Evolutionary conservation across 1,139 yeast genomes (phyloP).

Genomic region (Yamadazyma dushanensis): DNA sequence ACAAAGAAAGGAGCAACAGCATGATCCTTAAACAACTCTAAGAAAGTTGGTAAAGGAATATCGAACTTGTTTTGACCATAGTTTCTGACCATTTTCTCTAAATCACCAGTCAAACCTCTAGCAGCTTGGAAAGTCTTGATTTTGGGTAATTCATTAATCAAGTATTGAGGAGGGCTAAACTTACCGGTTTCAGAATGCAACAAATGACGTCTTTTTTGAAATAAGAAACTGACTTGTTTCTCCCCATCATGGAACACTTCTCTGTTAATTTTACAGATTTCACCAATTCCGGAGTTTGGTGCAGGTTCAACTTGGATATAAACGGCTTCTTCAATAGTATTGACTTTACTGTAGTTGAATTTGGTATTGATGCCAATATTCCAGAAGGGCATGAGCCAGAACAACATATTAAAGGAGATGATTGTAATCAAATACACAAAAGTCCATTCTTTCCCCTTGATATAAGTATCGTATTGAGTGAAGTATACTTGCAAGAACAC

Average conservation of each 20-base stretch:
- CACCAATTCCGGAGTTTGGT: slow-evolving; percentile 84
- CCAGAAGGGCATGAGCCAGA: slow-evolving; percentile 97
- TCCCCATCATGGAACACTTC: slow-evolving; percentile 61
- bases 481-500: slow-evolving; percentile 65
- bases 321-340: slow-evolving; percentile 58
- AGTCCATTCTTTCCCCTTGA: slow-evolving; percentile 84
- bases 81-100: slow-evolving; percentile 54
- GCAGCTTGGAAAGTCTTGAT: slow-evolving; percentile 59
- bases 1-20: slow-evolving; percentile 98
- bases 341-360: slow-evolving; percentile 67
- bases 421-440: slow-evolving; percentile 80
- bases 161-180: slow-evolving; percentile 82
- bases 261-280: slow-evolving; percentile 65
- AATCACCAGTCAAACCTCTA: slow-evolving; percentile 63
- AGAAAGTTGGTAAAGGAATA: slow-evolving; percentile 90
- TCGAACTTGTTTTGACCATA: slow-evolving; percentile 89
- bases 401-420: slow-evolving; percentile 67
- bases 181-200: slow-evolving; percentile 52
- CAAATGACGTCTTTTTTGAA: slow-evolving; percentile 91
- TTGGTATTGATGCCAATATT: slow-evolving; percentile 66
- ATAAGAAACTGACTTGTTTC: slow-evolving; percentile 68
- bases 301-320: slow-evolving; percentile 78
- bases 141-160: slow-evolving; percentile 63
- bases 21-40: slow-evolving; percentile 91
- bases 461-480: slow-evolving; percentile 73